Base-by-base conservation (phyloP, 768 basidiomycete genomes). In the Amanita pseudoporphyria region DNA sequence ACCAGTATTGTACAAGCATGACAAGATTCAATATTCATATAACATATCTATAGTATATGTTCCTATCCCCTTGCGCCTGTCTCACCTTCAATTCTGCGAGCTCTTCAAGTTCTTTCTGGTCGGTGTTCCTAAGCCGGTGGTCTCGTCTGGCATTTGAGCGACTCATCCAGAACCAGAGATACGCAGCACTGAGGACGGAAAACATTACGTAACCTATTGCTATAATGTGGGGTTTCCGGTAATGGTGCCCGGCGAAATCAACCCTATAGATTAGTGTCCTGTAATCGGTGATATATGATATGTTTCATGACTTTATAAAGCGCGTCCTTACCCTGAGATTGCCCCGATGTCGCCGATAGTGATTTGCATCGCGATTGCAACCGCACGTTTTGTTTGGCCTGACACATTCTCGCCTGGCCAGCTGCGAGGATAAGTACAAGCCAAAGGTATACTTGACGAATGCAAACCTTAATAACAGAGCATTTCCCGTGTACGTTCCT, bases 341-440 rank as follows among this genome's bases (percentile, higher is more conserved):
- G 80, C 78, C 2, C 78, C 81, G 31, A 78, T 64, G 53, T 82
- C 77, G 10, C 79, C 79, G 9, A 82, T 72, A 7, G 75, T 76
- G 42, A 84, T 81, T 57, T 82, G 82, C 71, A 78, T 72, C 1
- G 77, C 81, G 3, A 79, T 70, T 1, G 76, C 77, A 2, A 79
- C 70, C 0, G 81, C 79, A 10, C 81, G 72, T 58, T 82, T 82
- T 3, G 80, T 82, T 55, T 82, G 81, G 9, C 74, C 77, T 10
- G 79, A 79, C n/a, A 84, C 78, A 53, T 82, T 82, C 61, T 83
- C 81, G 14, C 74, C 70, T 1, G 79, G 78, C 77, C 81, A 82
- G 47, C 73, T 71, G 53, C 22, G n/a, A 42, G 24, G 9, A 13
- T 19, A 13, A 31, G 16, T 28, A n/a, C 10, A 18, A 3, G 40